Evolutionary conservation across 768 basidiomycete species (phyloP).

Genomic region (Auriculariales sp.): DNA sequence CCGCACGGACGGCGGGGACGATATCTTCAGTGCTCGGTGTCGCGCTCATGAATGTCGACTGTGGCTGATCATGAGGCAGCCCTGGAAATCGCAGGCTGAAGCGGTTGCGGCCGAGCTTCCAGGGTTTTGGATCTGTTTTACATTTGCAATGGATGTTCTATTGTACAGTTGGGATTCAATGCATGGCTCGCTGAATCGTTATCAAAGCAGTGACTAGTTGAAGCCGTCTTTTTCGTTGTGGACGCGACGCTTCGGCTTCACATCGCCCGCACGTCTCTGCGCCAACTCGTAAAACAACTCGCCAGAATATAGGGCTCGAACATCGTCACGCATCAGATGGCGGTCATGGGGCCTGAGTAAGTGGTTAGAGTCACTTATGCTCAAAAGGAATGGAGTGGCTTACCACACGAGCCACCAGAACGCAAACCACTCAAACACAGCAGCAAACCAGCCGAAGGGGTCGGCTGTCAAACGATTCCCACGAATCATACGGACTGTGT

Average conservation of each 20-base stretch:
- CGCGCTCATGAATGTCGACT: no score
- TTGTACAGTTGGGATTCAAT: no score
- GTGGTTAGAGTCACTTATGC: neutral
- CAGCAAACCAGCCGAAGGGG: constrained; percentile 21
- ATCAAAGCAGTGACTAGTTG: no score
- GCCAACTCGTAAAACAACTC: constrained; percentile 22
- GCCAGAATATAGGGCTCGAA: constrained; percentile 27
- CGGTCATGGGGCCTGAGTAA: constrained; percentile 19
- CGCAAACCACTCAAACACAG: constrained; percentile 23
- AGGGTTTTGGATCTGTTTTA: no score
- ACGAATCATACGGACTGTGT: constrained; percentile 18
- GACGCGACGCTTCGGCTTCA: no score
- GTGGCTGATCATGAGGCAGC: no score
- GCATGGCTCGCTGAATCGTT: no score
- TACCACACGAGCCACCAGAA: constrained; percentile 23
- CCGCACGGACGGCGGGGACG: neutral
- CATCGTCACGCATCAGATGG: constrained; percentile 25
- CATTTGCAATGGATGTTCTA: no score
- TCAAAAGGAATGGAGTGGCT: neutral
- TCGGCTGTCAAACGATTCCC: constrained; percentile 13
- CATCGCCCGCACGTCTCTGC: no score
- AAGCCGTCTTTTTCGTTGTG: no score
- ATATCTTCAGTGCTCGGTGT: neutral
- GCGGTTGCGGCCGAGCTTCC: no score
- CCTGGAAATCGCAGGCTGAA: no score